Base-by-base conservation (phyloP, 2,329 filamentous ascomycete species). In the Keithomyces neogunnii region DNA sequence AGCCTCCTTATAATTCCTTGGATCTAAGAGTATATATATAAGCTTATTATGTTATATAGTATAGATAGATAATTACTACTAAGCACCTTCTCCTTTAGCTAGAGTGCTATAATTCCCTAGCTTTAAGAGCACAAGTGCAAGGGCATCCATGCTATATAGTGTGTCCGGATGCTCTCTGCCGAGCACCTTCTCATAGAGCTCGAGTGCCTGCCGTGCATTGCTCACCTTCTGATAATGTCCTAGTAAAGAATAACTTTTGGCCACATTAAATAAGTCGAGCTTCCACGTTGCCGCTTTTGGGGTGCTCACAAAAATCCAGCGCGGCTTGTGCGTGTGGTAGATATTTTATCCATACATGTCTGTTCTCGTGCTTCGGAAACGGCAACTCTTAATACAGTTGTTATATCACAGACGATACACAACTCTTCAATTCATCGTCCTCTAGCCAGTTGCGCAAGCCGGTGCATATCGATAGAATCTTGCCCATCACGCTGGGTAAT, bases 401-500 rank as follows among this genome's bases (percentile, higher is more conserved):
- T 19, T 42, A 2, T 11, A 40, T 48, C 36, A 28, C 29, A 19
- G 19, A 38, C 26, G 33, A n/a, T 11, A 40, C 26, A 40, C 13
- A 28, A 10, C 33, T 6, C 13, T 28, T 26, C 29, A 48, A 13
- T 38, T 38, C 35, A 6, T 38, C 35, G 13, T 39, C n/a, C 13
- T 39, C 13, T 39, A 39, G 36, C 63, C 59, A 66, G 38, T 62
- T 67, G 11, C 53, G 55, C 52, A 4, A 69, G 56, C 9, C 64
- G 59, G 35, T 69, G 63, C 9, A 69, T 65, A 46, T 66, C 62
- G 32, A 59, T 62, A 2, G 51, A 52, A 10, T 51, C 33, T 2
- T 29, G 3, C 6, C 51, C 50, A 9, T 54, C 31, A 2, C 56
- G 61, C 31, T 65, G 39, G 3, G 49, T 55, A 29, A 70, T 56